phyloP scores from a whole-genome alignment of 371 early-diverging fungal species.

The Umbelopsis sp. region DNA sequence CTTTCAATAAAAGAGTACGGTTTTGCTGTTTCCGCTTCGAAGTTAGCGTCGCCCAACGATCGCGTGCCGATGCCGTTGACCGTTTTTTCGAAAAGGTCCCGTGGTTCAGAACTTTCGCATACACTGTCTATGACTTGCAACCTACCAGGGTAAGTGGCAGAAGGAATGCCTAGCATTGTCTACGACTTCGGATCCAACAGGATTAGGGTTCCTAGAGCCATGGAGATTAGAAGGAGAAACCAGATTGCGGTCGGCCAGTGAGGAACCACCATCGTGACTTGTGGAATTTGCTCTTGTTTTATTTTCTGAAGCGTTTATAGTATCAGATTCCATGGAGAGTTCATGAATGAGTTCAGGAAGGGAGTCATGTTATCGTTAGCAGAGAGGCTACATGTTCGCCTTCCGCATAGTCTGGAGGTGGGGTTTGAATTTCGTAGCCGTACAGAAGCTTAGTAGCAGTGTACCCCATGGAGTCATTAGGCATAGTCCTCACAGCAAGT shows the following conservation, averaged over 20 bases:
- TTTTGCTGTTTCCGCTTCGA: too few species aligned
- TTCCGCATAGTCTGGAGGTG: conserved; percentile 22
- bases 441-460: conserved; percentile 22
- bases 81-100: too few species aligned
- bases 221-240: conserved; percentile 18
- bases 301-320: conserved; percentile 7
- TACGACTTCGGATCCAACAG: not conserved
- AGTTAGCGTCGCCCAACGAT: too few species aligned
- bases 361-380: conserved; percentile 5
- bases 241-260: conserved; percentile 31
- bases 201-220: not conserved
- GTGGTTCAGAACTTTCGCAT: not conserved
- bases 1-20: too few species aligned
- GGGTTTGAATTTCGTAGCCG: conserved; percentile 29
- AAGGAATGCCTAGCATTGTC: conserved; percentile 12
- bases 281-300: not conserved
- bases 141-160: not conserved
- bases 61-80: too few species aligned
- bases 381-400: conserved; percentile 1
- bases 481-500: conserved; percentile 22
- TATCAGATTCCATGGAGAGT: conserved; percentile 26
- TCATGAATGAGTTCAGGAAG: conserved; percentile 3
- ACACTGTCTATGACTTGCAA: not conserved
- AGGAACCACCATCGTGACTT: conserved; percentile 28
- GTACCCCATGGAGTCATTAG: conserved; percentile 26